phyloP scores from a whole-genome alignment of 1,139 yeast genomes.

The Magnusiomyces suaveolens region DNA sequence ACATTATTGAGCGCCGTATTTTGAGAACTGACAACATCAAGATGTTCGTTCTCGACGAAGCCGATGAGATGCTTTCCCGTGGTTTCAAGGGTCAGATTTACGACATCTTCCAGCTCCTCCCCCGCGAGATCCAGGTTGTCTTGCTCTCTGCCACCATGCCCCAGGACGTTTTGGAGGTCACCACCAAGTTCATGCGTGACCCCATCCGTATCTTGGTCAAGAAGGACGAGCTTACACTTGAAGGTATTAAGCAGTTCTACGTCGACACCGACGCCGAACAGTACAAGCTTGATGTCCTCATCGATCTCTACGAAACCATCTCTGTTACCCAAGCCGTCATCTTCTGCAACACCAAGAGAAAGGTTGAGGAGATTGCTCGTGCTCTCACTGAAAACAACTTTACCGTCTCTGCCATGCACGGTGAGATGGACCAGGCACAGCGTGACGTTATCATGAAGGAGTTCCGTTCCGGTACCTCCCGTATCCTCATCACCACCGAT shows the following conservation, averaged over 20 bases:
- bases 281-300: conserved; percentile 90
- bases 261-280: conserved; percentile 85
- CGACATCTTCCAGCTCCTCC: conserved; percentile 73
- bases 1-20: conserved; percentile 70
- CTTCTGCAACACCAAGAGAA: conserved; percentile 84
- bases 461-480: conserved; percentile 42
- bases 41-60: conserved; percentile 84
- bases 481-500: conserved; percentile 89
- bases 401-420: conserved; percentile 91
- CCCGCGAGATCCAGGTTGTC: conserved; percentile 79
- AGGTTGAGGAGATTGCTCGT: conserved; percentile 85
- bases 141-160: conserved; percentile 92
- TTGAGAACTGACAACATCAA: conserved; percentile 62
- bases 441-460: conserved; percentile 85
- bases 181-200: conserved; percentile 78
- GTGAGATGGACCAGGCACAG: conserved; percentile 92
- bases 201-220: conserved; percentile 87
- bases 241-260: conserved; percentile 82
- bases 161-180: conserved; percentile 73
- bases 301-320: conserved; percentile 88
- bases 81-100: conserved; percentile 91
- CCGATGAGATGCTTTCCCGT: conserved; percentile 81
- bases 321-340: conserved; percentile 94
- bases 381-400: conserved; percentile 72
- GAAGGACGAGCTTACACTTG: conserved; percentile 77